Conservation (phyloP, 371 early-diverging fungal genomes). For the Actinomucor elegans region DNA sequence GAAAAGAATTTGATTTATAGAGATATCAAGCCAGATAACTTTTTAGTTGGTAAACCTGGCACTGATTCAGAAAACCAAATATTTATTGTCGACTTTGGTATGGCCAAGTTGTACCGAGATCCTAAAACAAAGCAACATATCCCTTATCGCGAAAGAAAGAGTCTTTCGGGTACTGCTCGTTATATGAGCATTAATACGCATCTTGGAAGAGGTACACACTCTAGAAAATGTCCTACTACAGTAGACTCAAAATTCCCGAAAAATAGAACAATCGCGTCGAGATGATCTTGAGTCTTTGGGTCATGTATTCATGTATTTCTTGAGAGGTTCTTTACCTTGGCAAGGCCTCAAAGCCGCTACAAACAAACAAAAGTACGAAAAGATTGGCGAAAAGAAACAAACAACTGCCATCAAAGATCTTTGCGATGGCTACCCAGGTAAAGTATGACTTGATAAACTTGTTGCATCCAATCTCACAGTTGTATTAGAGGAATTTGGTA, state of each 20-base stretch:
- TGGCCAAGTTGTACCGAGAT: conserved; percentile 95
- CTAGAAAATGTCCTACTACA: no score
- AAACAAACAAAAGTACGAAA: conserved; percentile 97
- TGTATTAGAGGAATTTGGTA: conserved; percentile 82
- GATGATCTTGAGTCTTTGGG: conserved; percentile 98
- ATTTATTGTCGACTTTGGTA: conserved; percentile 95
- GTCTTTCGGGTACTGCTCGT: conserved; percentile 94
- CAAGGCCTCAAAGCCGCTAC: conserved; percentile 96
- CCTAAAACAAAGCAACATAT: conserved; percentile 93
- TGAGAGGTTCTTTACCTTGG: conserved; percentile 96
- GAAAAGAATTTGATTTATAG: conserved; percentile 94
- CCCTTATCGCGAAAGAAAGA: conserved; percentile 89
- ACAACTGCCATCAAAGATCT: conserved; percentile 82
- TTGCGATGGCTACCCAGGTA: conserved; percentile 80
- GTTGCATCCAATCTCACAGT: no score
- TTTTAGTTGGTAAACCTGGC: conserved; percentile 84
- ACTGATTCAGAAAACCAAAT: conserved; percentile 63
- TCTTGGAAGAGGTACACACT: conserved; percentile 76
- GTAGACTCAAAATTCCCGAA: background rate
- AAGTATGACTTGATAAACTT: background rate
- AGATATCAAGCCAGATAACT: conserved; percentile 99
- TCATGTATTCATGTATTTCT: conserved; percentile 97
- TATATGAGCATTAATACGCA: conserved; percentile 98
- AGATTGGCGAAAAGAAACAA: conserved; percentile 97
- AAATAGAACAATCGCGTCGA: conserved; percentile 87